Evolutionary conservation across 2,329 filamentous ascomycete species (phyloP).

Genomic region (Alternaria tenuissima): DNA sequence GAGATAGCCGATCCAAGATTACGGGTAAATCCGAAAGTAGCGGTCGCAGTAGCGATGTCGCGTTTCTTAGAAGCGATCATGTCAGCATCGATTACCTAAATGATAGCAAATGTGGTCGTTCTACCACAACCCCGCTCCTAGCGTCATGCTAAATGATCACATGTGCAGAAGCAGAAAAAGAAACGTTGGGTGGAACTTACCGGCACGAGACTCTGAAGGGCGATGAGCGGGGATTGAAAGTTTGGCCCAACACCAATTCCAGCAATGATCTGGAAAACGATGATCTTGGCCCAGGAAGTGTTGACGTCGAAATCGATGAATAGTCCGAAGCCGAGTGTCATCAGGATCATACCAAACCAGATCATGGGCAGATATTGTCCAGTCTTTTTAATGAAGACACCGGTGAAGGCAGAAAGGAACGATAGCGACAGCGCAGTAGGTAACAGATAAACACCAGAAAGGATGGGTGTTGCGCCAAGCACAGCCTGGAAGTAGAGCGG

Average conservation of each 20-base stretch:
- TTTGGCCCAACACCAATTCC: conserved; percentile 67
- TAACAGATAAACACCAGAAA: conserved; percentile 78
- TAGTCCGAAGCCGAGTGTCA: conserved; percentile 50
- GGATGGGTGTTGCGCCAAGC: conserved; percentile 71
- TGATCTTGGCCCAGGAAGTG: conserved; percentile 51
- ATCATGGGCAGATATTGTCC: conserved; percentile 55
- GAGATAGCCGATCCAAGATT: conserved; percentile 73
- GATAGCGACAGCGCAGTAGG: conserved; percentile 75
- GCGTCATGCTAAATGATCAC: conserved; percentile 3
- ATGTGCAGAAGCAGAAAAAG: conserved; percentile 1
- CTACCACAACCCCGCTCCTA: conserved; percentile 9
- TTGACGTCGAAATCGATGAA: conserved; percentile 48
- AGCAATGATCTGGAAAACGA: conserved; percentile 50
- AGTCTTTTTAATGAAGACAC: conserved; percentile 60
- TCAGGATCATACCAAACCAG: conserved; percentile 47
- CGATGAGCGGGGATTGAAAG: conserved; percentile 74
- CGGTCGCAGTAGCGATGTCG: conserved; percentile 74
- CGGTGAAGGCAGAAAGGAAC: conserved; percentile 65
- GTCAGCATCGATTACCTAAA: conserved; percentile 23
- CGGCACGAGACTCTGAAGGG: conserved; percentile 69
- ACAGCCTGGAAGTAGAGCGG: conserved; percentile 86
- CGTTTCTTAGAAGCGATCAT: conserved; percentile 43
- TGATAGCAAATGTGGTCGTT: conserved; percentile 1
- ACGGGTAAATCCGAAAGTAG: conserved; percentile 72
- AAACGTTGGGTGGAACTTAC: conserved; percentile 29